Conservation (phyloP, 768 basidiomycete species). For the Trametes elegans region DNA sequence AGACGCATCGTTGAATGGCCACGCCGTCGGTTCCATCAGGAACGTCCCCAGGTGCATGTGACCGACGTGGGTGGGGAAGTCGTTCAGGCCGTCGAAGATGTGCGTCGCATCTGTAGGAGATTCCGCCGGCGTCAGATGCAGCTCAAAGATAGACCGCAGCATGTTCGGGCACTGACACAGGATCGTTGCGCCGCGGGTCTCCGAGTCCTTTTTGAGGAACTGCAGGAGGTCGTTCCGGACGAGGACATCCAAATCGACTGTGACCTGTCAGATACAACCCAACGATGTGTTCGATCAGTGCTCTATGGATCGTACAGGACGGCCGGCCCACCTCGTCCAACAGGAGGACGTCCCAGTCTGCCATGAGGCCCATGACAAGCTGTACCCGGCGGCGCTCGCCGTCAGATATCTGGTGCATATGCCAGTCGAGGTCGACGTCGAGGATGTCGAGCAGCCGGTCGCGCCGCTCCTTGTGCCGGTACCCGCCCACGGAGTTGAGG, state of each 20-base stretch:
- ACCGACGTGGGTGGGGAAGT: constrained; percentile 91
- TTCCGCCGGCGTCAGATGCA: neutral
- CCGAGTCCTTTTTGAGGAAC: constrained; percentile 84
- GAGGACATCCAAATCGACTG: constrained; percentile 94
- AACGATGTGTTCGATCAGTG: too few relatives aligned
- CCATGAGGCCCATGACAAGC: constrained; percentile 95
- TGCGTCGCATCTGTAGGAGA: constrained; percentile 82
- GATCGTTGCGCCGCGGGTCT: constrained; percentile 79
- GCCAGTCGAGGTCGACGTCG: constrained; percentile 95
- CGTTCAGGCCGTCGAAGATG: constrained; percentile 88
- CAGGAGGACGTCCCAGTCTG: constrained; percentile 87
- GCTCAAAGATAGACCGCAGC: neutral
- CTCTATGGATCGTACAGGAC: too few relatives aligned
- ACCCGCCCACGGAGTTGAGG: constrained; percentile 96
- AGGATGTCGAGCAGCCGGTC: constrained; percentile 86
- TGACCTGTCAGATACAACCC: constrained; percentile 64
- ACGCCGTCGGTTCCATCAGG: constrained; percentile 61
- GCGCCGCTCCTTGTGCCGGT: constrained; percentile 85
- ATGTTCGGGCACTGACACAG: constrained; percentile 53
- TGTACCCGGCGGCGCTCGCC: constrained; percentile 93
- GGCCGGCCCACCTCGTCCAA: constrained; percentile 78
- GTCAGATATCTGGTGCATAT: constrained; percentile 94
- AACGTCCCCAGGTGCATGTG: constrained; percentile 89
- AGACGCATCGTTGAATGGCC: constrained; percentile 50
- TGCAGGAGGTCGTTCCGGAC: constrained; percentile 88